Percentiles rank a stretch among this genome's conserved stretches.
These are phyloP conservation scores for Sistotremastrum niveocremeum DNA, from an alignment of 768 basidiomycete species.

Conservation along the genomic window DNA sequence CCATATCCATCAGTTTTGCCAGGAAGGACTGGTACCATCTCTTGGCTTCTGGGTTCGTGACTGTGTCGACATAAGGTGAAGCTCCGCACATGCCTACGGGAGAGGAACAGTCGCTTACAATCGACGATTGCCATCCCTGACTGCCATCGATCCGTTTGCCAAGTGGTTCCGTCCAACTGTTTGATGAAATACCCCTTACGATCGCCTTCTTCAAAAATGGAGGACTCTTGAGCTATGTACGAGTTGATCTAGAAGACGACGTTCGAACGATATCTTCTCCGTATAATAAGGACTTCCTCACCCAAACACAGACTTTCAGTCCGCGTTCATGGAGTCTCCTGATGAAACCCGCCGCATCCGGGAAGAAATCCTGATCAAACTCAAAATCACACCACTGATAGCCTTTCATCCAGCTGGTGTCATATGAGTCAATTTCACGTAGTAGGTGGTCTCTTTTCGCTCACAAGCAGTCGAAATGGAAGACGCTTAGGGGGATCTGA, in stretches of 20 bases:
- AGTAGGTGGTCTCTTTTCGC: not conserved
- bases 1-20: conserved; percentile 36
- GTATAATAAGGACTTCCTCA: conserved; percentile 18
- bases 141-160: conserved; percentile 64
- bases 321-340: conserved; percentile 43
- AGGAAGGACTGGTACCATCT: conserved; percentile 43
- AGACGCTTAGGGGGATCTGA: conserved; percentile 49
- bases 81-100: not conserved
- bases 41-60: conserved; percentile 45
- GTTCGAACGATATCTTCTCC: not conserved
- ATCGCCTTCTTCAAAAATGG: conserved; percentile 55
- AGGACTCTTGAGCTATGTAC: conserved; percentile 56
- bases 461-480: conserved; percentile 60
- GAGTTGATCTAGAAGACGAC: conserved; percentile 36
- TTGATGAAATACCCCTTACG: conserved; percentile 61
- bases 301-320: conserved; percentile 66
- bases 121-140: conserved; percentile 51
- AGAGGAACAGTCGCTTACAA: conserved; percentile 7
- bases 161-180: conserved; percentile 48
- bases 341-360: conserved; percentile 52
- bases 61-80: not conserved
- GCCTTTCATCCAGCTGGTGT: conserved; percentile 44
- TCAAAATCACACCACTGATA: conserved; percentile 41
- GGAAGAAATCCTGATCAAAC: conserved; percentile 38
- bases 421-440: not conserved